A percentile compares a stretch with the other conserved stretches of the same genome.
phyloP scores from a whole-genome alignment of 352 stramenopile genomes.

The Phytopythium oedochilum region DNA sequence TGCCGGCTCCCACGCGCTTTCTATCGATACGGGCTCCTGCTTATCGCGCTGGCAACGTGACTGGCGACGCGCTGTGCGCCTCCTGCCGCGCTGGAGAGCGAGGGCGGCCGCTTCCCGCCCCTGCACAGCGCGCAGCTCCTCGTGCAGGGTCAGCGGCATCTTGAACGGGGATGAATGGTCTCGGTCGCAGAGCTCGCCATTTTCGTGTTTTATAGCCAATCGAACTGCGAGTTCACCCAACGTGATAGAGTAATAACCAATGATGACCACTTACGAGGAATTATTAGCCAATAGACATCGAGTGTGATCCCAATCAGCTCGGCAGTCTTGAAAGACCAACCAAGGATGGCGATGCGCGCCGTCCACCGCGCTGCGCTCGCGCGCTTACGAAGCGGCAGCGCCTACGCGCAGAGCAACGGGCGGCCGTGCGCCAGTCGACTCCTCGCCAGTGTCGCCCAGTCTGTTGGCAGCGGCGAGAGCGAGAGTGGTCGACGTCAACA shows the following conservation, averaged over 20 bases:
- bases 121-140: not conserved
- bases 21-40: not conserved
- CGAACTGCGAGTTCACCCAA: not conserved
- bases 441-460: not conserved
- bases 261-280: not conserved
- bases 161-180: not conserved
- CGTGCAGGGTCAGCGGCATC: not conserved
- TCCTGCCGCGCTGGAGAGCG: conserved; percentile 2
- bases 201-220: not conserved
- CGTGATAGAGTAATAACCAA: too few relatives aligned
- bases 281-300: not conserved
- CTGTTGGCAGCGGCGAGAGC: not conserved
- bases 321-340: too few relatives aligned
- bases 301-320: not conserved
- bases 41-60: conserved; percentile 1
- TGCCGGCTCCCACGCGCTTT: not conserved
- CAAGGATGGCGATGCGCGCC: not conserved
- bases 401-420: not conserved
- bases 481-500: not conserved
- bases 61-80: conserved; percentile 15
- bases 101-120: conserved; percentile 6
- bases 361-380: not conserved
- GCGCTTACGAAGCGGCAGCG: not conserved
- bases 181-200: not conserved
- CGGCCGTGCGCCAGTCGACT: not conserved